phyloP scores from a whole-genome alignment of 495 filamentous ascomycete genomes.

The Physcia stellaris region DNA sequence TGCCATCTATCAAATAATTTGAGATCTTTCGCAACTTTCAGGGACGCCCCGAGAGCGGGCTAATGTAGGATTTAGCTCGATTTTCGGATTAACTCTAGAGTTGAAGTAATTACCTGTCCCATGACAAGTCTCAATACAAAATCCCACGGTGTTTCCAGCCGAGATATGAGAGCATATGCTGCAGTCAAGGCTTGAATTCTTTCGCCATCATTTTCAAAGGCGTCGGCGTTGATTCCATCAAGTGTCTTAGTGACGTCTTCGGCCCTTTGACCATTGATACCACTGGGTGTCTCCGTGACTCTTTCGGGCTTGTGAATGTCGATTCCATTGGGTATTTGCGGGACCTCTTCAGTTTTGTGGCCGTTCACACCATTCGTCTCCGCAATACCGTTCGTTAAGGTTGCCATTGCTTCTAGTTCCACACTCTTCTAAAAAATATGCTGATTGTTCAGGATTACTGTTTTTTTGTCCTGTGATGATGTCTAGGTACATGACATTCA shows the following conservation, averaged over 20 bases:
- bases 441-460: no score
- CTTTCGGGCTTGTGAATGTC: no score
- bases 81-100: background rate
- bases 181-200: conserved; percentile 5
- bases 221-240: background rate
- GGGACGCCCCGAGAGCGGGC: conserved; percentile 6
- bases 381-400: conserved; percentile 2
- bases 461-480: no score
- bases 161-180: conserved; percentile 9
- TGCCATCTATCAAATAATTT: conserved; percentile 8
- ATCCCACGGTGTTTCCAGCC: conserved; percentile 10
- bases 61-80: no score
- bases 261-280: no score
- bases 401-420: background rate
- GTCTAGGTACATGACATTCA: no score
- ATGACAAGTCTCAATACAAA: conserved; percentile 4
- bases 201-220: conserved; percentile 7
- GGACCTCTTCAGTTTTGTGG: background rate
- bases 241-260: no score
- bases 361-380: conserved; percentile 1
- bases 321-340: no score
- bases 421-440: no score
- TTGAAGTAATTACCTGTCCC: conserved; percentile 4
- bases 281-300: no score
- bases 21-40: conserved; percentile 10